A percentile compares a stretch with the other conserved stretches of the same genome.
These are phyloP conservation scores for Passalora sequoiae DNA, from an alignment of 2,329 filamentous ascomycete genomes.

Conservation along the genomic window DNA sequence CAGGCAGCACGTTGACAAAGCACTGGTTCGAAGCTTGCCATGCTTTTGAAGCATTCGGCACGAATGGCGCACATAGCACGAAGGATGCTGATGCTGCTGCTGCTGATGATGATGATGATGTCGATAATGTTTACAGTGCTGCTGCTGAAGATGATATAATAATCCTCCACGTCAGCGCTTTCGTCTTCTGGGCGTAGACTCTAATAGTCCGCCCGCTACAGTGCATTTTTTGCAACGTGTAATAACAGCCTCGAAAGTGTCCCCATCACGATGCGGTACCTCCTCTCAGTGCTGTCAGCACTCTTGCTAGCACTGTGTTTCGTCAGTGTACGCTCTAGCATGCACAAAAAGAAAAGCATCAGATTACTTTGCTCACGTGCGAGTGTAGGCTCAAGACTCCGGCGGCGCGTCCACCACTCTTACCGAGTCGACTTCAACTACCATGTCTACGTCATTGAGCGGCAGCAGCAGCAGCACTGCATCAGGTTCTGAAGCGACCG, in stretches of 20 bases:
- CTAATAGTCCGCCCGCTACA: background rate
- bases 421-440: background rate
- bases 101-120: background rate
- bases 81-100: background rate
- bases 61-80: background rate
- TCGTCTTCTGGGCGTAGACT: too few species aligned
- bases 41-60: background rate
- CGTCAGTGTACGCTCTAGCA: background rate
- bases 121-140: background rate
- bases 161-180: too few species aligned
- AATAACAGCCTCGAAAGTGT: background rate
- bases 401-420: background rate
- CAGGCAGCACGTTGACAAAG: background rate
- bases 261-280: background rate
- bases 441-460: background rate
- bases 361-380: background rate
- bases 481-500: background rate
- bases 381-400: conserved; percentile 1
- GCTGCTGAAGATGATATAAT: background rate
- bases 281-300: background rate
- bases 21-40: background rate
- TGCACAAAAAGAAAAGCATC: background rate
- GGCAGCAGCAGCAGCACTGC: background rate
- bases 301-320: background rate
- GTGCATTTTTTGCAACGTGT: background rate